Percentiles rank a stretch among this genome's conserved stretches.
phyloP scores from a whole-genome alignment of 75 land plant genomes.

The Pinus taeda region DNA sequence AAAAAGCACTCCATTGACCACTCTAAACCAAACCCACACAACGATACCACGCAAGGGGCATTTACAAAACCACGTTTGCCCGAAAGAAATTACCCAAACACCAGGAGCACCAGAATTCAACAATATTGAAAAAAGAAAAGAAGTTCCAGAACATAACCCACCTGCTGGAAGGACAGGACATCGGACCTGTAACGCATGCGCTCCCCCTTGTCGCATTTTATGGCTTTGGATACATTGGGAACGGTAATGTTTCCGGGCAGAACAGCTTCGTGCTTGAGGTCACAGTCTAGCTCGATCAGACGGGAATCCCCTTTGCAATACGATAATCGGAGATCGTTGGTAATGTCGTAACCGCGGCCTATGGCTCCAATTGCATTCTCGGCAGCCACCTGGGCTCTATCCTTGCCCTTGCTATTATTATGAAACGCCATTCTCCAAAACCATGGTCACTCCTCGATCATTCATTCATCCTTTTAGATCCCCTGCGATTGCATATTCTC shows the following conservation, averaged over 20 bases:
- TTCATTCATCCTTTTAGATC: no score
- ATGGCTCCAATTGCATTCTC: constrained; percentile 58
- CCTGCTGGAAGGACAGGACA: constrained; percentile 50
- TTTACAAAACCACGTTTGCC: no score
- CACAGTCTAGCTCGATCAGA: constrained; percentile 43
- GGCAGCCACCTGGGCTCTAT: constrained; percentile 33
- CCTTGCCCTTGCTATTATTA: neutral
- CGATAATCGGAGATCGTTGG: constrained; percentile 43
- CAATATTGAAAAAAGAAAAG: no score
- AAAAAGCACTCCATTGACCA: no score
- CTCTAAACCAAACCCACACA: no score
- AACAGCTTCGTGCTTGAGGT: constrained; percentile 28
- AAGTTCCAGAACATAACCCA: neutral
- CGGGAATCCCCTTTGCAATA: constrained; percentile 41
- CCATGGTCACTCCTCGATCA: no score
- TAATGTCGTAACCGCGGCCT: constrained; percentile 75
- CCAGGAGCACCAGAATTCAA: no score
- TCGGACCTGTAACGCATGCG: constrained; percentile 69
- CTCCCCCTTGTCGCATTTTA: constrained; percentile 81
- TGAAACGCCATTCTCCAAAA: no score
- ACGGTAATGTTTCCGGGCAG: constrained; percentile 60
- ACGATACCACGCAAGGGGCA: no score
- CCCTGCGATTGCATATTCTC: no score
- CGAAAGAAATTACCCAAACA: no score
- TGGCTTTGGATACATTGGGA: constrained; percentile 45